These are phyloP conservation scores for Mortierella sp. DNA, from an alignment of 371 early-diverging fungal species.

Conservation along the genomic window DNA sequence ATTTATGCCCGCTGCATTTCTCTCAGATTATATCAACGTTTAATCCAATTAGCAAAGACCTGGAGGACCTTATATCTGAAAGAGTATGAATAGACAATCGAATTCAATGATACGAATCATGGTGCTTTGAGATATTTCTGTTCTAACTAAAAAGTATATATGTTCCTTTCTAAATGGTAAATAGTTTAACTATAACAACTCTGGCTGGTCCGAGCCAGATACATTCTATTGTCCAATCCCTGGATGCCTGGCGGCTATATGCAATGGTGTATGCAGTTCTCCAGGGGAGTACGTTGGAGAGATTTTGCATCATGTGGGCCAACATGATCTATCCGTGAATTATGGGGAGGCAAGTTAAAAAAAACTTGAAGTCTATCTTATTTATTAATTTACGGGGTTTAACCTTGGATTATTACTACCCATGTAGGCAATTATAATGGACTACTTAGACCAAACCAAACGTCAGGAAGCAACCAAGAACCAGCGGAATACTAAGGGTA, in stretches of 20 bases:
- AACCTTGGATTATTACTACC: not conserved
- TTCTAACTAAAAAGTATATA: not conserved
- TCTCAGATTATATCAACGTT: too few relatives aligned
- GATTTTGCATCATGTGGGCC: slow-evolving; percentile 20
- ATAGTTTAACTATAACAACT: slow-evolving; percentile 6
- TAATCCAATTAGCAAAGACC: not conserved
- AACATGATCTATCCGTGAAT: slow-evolving; percentile 20
- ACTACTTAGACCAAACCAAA: slow-evolving; percentile 3
- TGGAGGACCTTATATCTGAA: not conserved
- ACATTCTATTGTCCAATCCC: slow-evolving; percentile 27
- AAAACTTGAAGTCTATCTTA: not conserved
- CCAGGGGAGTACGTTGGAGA: slow-evolving; percentile 8
- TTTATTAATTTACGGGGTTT: not conserved
- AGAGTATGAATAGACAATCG: slow-evolving; percentile 3
- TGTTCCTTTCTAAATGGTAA: not conserved
- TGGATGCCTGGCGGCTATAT: slow-evolving; percentile 13
- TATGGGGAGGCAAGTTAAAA: slow-evolving; percentile 16
- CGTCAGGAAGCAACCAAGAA: not conserved
- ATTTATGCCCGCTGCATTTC: slow-evolving; percentile 27
- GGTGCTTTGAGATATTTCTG: not conserved
- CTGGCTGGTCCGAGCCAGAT: slow-evolving; percentile 17
- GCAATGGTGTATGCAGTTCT: slow-evolving; percentile 4
- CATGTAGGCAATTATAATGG: not conserved
- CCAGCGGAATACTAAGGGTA: not conserved
- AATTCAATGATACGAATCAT: not conserved